Evolutionary conservation across 441 rosid species (phyloP), one percentile per base, ranked within the genome.

Genomic region (Monsonia emarginata): DNA sequence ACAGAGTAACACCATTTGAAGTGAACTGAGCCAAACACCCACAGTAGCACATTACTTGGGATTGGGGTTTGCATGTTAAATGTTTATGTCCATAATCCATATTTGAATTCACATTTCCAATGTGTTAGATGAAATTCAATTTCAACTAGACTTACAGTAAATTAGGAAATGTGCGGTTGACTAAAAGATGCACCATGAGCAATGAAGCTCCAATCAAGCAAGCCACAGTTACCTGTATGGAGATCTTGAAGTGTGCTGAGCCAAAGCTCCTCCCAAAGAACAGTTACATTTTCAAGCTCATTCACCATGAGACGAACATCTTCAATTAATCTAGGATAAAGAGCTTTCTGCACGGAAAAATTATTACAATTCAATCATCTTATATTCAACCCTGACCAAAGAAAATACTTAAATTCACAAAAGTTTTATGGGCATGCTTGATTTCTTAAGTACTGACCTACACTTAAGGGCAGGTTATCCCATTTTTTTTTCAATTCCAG

Each of bases 191-290:
- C 57, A 50, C 56, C 34, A 58, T 64, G 63, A 72, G 69, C 59
- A 72, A 62, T 63, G 69, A 28, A 68, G 30, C 65, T 54, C 58
- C n/a, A 50, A 62, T 19, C 61, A 61, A 58, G 14, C 61, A 65
- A 59, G 68, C 72, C 59, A 69, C 52, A 38, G 48, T 72, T 81
- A 94, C 99, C 99, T 82, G 91, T 84, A 73, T 91, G 97, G 80
- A 94, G 91, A 77, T 91, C 99, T 78, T 94, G 97, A 77, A 94
- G 97, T 32, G 99, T 91, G 83, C 97, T 84, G 66, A 94, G 91
- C 97, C 99, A 94, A 44, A 94, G 83, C 76, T 94, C 99, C 84
- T 94, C 99, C 99, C 99, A 94, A 60, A 94, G 95, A 75, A 94
- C 96, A 69, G 99, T 90, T 65, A 89, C 87, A 76, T 91, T 94